Evolutionary conservation across 805 yeast species (phyloP).

Genomic region (Ogataea corticis): DNA sequence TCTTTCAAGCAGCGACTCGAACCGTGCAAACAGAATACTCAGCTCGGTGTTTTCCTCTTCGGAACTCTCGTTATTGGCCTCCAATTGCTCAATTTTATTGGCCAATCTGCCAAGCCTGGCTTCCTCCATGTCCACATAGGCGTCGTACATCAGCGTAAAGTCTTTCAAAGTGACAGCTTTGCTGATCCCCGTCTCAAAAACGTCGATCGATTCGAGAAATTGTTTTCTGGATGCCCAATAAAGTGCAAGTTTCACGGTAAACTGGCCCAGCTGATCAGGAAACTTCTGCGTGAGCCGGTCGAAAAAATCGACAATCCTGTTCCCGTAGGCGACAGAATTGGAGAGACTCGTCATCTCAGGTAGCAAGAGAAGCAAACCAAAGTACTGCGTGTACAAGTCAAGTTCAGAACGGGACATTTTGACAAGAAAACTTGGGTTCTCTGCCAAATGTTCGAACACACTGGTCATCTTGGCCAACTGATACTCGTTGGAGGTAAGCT

Average conservation of each 20-base stretch:
- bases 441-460: conserved; percentile 36
- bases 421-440: conserved; percentile 37
- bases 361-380: conserved; percentile 38
- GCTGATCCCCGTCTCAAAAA: conserved; percentile 50
- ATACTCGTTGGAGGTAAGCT: conserved; percentile 10
- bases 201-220: conserved; percentile 39
- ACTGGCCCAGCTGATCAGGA: conserved; percentile 59
- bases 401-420: conserved; percentile 43
- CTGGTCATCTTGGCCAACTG: conserved; percentile 17
- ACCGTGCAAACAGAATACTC: conserved; percentile 45
- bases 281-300: conserved; percentile 40
- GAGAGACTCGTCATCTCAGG: neutral
- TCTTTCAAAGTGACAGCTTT: conserved; percentile 54
- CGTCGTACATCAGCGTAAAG: conserved; percentile 64
- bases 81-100: conserved; percentile 22
- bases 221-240: conserved; percentile 45
- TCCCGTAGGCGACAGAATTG: conserved; percentile 3
- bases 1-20: conserved; percentile 56
- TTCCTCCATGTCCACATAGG: conserved; percentile 63
- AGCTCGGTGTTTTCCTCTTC: conserved; percentile 34
- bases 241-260: conserved; percentile 48
- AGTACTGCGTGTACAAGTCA: conserved; percentile 48
- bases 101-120: conserved; percentile 37
- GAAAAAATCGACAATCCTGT: conserved; percentile 27
- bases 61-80: conserved; percentile 18